phyloP scores from a whole-genome alignment of 2,329 filamentous ascomycete species.

The Zasmidium citrigriseum region DNA sequence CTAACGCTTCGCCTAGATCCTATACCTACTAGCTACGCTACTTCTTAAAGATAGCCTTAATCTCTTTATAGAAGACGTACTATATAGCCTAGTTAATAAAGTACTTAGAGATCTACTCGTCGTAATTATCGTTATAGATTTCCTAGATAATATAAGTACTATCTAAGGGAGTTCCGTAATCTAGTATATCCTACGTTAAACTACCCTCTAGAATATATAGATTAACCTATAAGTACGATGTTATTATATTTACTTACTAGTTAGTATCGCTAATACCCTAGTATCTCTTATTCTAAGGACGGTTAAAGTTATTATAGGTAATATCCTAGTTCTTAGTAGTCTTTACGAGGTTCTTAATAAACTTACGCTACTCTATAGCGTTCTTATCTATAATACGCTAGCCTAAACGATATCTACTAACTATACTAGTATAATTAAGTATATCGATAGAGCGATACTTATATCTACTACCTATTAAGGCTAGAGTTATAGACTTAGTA shows the following conservation, averaged over 20 bases:
- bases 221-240: background rate
- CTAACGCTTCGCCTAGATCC: too few relatives aligned
- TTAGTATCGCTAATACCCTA: background rate
- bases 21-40: too few relatives aligned
- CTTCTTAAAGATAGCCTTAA: background rate
- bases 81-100: background rate
- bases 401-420: background rate
- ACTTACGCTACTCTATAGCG: background rate
- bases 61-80: background rate
- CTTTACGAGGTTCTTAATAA: background rate
- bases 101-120: background rate
- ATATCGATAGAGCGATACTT: background rate
- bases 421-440: background rate
- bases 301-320: constrained; percentile 1
- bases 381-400: too few relatives aligned
- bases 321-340: background rate
- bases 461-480: background rate
- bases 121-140: background rate
- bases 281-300: background rate
- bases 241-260: constrained; percentile 1
- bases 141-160: background rate
- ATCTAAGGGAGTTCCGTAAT: background rate
- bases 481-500: background rate
- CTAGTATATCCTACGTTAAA: background rate
- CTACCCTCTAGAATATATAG: background rate